These are phyloP conservation scores for Metrosideros polymorpha DNA, from an alignment of 441 rosid genomes.

Conservation along the genomic window DNA sequence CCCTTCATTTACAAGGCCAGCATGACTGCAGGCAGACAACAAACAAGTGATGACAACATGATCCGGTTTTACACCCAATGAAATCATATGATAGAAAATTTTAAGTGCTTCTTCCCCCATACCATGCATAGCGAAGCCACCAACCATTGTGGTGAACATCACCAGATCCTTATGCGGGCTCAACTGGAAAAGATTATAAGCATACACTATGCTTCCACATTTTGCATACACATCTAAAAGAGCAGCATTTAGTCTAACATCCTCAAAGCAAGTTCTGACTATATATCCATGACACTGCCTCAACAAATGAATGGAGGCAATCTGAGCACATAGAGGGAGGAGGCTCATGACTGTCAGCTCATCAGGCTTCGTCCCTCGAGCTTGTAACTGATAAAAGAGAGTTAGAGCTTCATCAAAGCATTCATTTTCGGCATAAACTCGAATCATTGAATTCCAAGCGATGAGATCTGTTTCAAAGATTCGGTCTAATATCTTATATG, in stretches of 20 bases:
- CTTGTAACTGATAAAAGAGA: constrained; percentile 44
- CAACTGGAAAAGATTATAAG: constrained; percentile 47
- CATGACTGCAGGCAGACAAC: constrained; percentile 77
- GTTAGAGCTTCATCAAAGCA: constrained; percentile 40
- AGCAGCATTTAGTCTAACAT: constrained; percentile 51
- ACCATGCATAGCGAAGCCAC: constrained; percentile 80
- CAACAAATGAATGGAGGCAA: constrained; percentile 44
- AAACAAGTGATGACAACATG: constrained; percentile 60
- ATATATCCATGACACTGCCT: constrained; percentile 73
- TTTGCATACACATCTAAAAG: constrained; percentile 73
- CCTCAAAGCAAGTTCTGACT: constrained; percentile 44
- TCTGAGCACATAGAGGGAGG: constrained; percentile 56
- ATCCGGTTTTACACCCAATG: constrained; percentile 54
- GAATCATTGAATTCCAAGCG: constrained; percentile 78
- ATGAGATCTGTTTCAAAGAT: constrained; percentile 52
- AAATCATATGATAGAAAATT: constrained; percentile 49
- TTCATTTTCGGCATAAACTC: constrained; percentile 47
- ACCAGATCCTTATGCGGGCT: constrained; percentile 54
- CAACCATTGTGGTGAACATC: constrained; percentile 65
- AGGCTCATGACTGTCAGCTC: constrained; percentile 65
- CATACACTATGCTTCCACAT: constrained; percentile 53
- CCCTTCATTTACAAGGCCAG: constrained; percentile 67
- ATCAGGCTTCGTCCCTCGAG: constrained; percentile 61
- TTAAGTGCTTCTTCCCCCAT: constrained; percentile 70
- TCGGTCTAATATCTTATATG: constrained; percentile 29